Base-by-base conservation (phyloP, 306 rosid species). In the Medicago lupulina region DNA sequence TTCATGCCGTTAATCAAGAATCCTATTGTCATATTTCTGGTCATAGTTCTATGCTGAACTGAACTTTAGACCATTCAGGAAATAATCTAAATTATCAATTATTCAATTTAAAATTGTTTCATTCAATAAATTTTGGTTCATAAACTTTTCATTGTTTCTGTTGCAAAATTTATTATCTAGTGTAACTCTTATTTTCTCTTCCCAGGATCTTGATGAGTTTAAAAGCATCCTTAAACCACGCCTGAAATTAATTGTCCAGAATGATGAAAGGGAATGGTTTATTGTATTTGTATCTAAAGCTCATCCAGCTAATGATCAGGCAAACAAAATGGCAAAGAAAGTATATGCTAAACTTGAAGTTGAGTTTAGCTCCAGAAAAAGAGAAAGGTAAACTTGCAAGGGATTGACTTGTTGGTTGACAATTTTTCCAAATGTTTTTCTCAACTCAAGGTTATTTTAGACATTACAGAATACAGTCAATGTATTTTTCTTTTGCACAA, bases 231-330 rank as follows among this genome's bases (percentile, higher is more conserved):
- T 96, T 58, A 96, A 96, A 86, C 98, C 99, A 16, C 97, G 99
- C 77, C 81, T 96, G 86, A 96, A 92, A 83, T 84, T 96, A 74
- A 96, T 96, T 79, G 92, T 86, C 85, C 99, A 95, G 87, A 96
- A 92, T 92, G 99, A 96, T 19, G 99, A 96, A 76, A 88, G 90
- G 76, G 99, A 95, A 77, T 95, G 99, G 99, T 96, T 96, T 82
- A 89, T 96, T 78, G 92, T 96, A 78, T 96, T 81, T 49, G 98
- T 96, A 77, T 92, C 98, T 77, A 92, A 87, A 88, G 99, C 94
- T 60, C 91, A 80, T 79, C 92, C 98, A 68, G 89, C 84, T 80
- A 90, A 90, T 83, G 99, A 96, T 72, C 96, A 90, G 63, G 97
- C 97, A 59, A 88, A 73, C 82, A 92, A 89, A 86, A 75, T 78